Base-by-base conservation (phyloP, 768 basidiomycete species). In the Lactifluus echinatus region DNA sequence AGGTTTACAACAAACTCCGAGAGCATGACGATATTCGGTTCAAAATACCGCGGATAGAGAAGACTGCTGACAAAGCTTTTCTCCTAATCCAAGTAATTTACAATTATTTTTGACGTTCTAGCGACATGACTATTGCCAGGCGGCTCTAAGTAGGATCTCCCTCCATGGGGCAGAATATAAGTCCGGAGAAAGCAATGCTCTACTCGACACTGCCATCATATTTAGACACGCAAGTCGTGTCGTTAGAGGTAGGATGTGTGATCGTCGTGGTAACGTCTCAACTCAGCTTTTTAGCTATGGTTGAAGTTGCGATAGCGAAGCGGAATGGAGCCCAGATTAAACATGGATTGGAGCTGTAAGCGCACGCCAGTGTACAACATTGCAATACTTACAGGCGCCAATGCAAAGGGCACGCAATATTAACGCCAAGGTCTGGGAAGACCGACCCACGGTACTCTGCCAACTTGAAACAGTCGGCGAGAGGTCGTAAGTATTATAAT, bases 381-480 rank as follows among this genome's bases (percentile, higher is more conserved):
- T 11, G 29, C 51, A 12, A 37, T 21, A 7, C 45, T 33, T 15
- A 44, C 21, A 3, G 7, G 0, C 3, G 21, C 36, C 28, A 23
- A 17, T 24, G 26, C n/a, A 17, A 62, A 91, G 92, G 28, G 69
- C 86, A 24, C 84, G 94, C 11, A 87, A 84, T 63, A 66, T 97
- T 36, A 79, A 75, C 51, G 90, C 89, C 4, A 92, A 86, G 64
- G 85, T 91, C 42, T 98, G 95, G 95, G 94, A 97, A 65, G 87
- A 93, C 65, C 75, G 89, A 19, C 83, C 92, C 4, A 73, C 84
- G 14, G 86, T 95, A 7, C 78, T 98, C 53, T 79, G 87, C 14
- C 95, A 98, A 68, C 78, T 98, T 49, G 84, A 89, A 33, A 81
- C 84, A n/a, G 84, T 98, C 40, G 95, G 94, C 31, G 90, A 93